Base-by-base conservation (phyloP, 2,329 filamentous ascomycete genomes). In the Cladosporium sp. region DNA sequence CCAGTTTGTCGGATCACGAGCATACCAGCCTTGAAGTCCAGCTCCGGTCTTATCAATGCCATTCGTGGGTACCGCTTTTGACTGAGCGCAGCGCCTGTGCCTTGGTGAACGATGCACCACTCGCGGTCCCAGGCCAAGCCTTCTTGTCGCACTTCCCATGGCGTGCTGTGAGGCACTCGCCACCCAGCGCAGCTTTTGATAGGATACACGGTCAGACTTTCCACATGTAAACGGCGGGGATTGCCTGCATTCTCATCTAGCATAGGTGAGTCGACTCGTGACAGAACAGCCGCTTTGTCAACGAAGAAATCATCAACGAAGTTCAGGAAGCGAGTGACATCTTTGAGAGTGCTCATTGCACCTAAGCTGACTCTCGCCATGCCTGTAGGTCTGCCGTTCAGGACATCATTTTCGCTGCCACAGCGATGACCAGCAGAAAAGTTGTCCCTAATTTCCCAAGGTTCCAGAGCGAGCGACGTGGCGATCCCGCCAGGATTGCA, bases 101-200 rank as follows among this genome's bases (percentile, higher is more conserved):
- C 91, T 68, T 86, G 83, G 70, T 97, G 92, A 13, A 99, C 80
- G 19, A 99, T 77, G 73, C 93, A 97, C 93, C 94, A 99, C 76
- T 97, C 93, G 60, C 94, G 83, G 71, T 99, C 94, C 91, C 93
- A 97, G 8, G 86, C 88, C 2, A 99, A 78, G 0, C 94, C 94
- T 74, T 97, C 91, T 7, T 82, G 78, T 56, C 83, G 84, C 19
- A 97, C 80, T 65, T 89, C 85, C 94, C 94, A 99, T 13, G 78
- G 69, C 7, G 75, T 76, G 2, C 77, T 80, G 0, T 74, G 61
- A 1, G 91, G 87, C 28, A 97, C 79, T 35, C 77, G 77, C 70
- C 88, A 96, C 0, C 89, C 89, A 15, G 86, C 89, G 66, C 94
- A 97, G 70, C 91, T 96, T 73, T 99, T 99, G 68, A 99, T 92